Base-by-base conservation (phyloP, 495 filamentous ascomycete species). In the Aspergillus cavernicola region DNA sequence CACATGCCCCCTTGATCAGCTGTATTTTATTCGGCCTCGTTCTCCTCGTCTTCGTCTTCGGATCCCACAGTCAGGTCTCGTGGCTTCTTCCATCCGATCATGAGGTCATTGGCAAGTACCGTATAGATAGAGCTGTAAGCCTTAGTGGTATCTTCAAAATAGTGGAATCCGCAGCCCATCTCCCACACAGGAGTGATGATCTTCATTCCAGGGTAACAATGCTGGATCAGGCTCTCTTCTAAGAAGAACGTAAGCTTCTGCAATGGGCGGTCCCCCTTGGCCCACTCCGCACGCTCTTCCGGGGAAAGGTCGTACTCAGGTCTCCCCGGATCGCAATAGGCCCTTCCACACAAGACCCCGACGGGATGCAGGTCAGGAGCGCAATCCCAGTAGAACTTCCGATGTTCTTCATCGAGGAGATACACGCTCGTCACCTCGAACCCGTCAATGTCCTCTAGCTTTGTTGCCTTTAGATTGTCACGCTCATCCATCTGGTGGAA, bases 121-220 rank as follows among this genome's bases (percentile, higher is more conserved):
- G 69, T 79, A 64, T 85, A 86, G 64, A 81, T 82, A 6, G 73
- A 74, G 33, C 72, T 72, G 50, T 83, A 85, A 1, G 77, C 69
- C 2, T 71, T 74, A 38, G 60, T 57, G n/a, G 87, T 60, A 6
- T 77, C 66, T 44, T 84, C 81, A 50, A 90, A 77, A 57, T 78
- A 81, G 58, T 79, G 72, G 28, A 89, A 39, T 7, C 84, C 86
- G 48, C 73, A 77, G 51, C 78, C 82, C 24, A 89, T 67, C 41
- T 81, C 75, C 64, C 82, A 84, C 13, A 95, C 77, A 7, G 63
- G 67, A 5, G 81, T 72, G 28, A 78, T 75, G 13, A 97, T 64
- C 71, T 95, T 96, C 84, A 96, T 84, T 1, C 91, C 89, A 1
- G 81, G 72, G 56, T 82, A 83, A 53, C 85, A 79, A 40, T 79